Conservation (phyloP, 768 basidiomycete genomes). For the Suillus fuscotomentosus region DNA sequence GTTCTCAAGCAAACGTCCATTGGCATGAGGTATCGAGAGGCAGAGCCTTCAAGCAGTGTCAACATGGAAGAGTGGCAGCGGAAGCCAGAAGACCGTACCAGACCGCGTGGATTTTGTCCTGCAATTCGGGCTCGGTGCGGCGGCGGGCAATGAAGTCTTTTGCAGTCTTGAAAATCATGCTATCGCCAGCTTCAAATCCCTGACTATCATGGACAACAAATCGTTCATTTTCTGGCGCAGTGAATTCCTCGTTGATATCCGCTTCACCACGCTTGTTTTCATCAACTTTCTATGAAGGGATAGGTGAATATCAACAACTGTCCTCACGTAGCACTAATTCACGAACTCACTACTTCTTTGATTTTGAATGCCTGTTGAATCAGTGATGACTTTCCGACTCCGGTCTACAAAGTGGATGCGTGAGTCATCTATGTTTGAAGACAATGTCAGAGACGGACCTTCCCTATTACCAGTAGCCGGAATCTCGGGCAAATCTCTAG, state of each 20-base stretch:
- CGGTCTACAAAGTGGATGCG: constrained; percentile 4
- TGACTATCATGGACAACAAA: constrained; percentile 18
- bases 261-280: constrained; percentile 9
- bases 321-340: neutral
- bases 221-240: constrained; percentile 8
- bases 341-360: neutral
- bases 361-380: constrained; percentile 9
- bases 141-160: constrained; percentile 12
- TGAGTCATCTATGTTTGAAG: neutral
- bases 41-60: constrained; percentile 3
- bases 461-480: constrained; percentile 11
- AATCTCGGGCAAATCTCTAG: constrained; percentile 7
- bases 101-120: constrained; percentile 15
- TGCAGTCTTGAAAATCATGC: neutral
- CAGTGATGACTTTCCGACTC: constrained; percentile 8
- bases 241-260: constrained; percentile 12
- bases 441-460: constrained; percentile 1
- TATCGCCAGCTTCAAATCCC: constrained; percentile 14
- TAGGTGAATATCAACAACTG: neutral
- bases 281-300: constrained; percentile 1
- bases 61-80: neutral
- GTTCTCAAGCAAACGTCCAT: constrained; percentile 7
- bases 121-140: constrained; percentile 7
- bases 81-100: constrained; percentile 7
- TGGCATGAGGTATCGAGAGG: constrained; percentile 5